These are phyloP conservation scores for Pseudocercospora vitis DNA, from an alignment of 2,329 filamentous ascomycete genomes.

Conservation along the genomic window DNA sequence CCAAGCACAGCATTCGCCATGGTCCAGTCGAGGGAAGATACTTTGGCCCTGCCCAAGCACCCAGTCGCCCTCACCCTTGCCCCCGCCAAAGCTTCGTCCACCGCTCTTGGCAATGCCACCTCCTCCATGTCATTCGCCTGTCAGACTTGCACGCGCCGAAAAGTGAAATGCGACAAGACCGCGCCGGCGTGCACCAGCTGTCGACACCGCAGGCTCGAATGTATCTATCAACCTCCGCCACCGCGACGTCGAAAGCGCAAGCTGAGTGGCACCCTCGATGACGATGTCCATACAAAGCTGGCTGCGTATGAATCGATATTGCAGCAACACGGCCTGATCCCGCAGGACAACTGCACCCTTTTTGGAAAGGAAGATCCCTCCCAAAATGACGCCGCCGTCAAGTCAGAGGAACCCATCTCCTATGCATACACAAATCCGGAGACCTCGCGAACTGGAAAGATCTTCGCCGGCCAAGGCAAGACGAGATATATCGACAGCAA, in stretches of 20 bases:
- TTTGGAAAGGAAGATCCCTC: background rate
- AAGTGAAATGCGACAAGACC: conserved; percentile 3
- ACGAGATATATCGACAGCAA: conserved; percentile 43
- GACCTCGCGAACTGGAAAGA: conserved; percentile 9
- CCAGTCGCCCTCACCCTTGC: background rate
- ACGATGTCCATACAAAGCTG: conserved; percentile 33
- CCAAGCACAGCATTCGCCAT: too few species aligned
- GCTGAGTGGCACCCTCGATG: background rate
- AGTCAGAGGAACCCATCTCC: background rate
- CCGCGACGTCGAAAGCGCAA: background rate
- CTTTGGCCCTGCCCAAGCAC: background rate
- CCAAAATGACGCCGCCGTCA: background rate
- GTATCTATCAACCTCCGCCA: background rate
- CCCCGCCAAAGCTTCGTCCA: background rate
- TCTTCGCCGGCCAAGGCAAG: conserved; percentile 34
- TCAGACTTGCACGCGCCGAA: background rate
- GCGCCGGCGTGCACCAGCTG: background rate
- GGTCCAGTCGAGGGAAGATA: background rate
- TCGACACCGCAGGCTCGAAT: background rate
- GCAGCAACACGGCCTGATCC: conserved; percentile 36
- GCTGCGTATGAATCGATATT: conserved; percentile 42
- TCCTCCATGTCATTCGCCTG: background rate
- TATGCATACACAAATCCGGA: background rate
- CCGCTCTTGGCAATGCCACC: conserved; percentile 2
- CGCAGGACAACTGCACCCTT: background rate